Evolutionary conservation across 2,329 filamentous ascomycete species (phyloP).

Genomic region (Claviceps cyperi): DNA sequence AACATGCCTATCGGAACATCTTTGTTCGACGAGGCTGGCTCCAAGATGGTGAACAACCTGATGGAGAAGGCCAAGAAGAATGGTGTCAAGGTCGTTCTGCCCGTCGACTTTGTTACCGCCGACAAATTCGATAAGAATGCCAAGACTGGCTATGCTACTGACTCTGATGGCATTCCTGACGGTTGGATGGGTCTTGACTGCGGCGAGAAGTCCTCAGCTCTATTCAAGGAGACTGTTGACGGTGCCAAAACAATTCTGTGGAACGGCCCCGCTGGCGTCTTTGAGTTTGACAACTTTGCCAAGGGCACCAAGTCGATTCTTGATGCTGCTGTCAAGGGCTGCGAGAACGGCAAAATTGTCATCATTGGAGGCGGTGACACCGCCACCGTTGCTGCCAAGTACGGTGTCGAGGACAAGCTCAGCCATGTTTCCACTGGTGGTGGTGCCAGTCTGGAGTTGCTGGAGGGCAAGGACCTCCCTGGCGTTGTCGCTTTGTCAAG

Average conservation of each 20-base stretch:
- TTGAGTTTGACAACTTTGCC: slow-evolving; percentile 92
- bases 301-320: slow-evolving; percentile 84
- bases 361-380: slow-evolving; percentile 98
- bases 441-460: slow-evolving; percentile 85
- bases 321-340: slow-evolving; percentile 72
- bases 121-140: slow-evolving; percentile 89
- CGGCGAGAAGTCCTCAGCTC: slow-evolving; percentile 72
- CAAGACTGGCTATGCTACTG: slow-evolving; percentile 65
- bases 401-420: slow-evolving; percentile 87
- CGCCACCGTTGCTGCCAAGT: slow-evolving; percentile 94
- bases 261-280: slow-evolving; percentile 96
- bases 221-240: slow-evolving; percentile 76
- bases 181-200: slow-evolving; percentile 98
- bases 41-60: slow-evolving; percentile 78
- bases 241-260: slow-evolving; percentile 94
- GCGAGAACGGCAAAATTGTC: slow-evolving; percentile 68
- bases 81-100: slow-evolving; percentile 87
- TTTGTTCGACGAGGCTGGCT: slow-evolving; percentile 85
- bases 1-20: slow-evolving; percentile 77
- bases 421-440: slow-evolving; percentile 97
- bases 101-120: slow-evolving; percentile 88
- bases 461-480: slow-evolving; percentile 95
- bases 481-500: slow-evolving; percentile 84
- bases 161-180: slow-evolving; percentile 80
- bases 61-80: slow-evolving; percentile 95